Conservation (phyloP, 768 basidiomycete species). For the Phlebiopsis gigantea region DNA sequence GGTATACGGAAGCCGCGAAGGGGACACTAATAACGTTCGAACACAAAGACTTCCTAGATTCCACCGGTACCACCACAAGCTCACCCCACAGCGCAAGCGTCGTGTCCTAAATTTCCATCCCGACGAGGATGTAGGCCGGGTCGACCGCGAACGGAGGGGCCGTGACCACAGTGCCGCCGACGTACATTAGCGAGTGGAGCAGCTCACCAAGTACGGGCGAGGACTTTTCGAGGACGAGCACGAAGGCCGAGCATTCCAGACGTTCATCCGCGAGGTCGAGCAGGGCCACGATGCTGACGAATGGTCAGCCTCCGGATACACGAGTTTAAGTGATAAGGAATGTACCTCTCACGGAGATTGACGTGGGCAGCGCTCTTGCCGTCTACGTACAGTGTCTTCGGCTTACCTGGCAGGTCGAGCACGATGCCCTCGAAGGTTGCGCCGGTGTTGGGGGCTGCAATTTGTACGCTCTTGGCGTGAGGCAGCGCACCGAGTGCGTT, state of each 20-base stretch:
- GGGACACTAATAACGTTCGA: constrained; percentile 10
- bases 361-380: constrained; percentile 78
- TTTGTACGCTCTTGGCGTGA: constrained; percentile 70
- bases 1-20: constrained; percentile 4
- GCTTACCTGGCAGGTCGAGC: constrained; percentile 61
- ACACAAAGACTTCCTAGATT: constrained; percentile 9
- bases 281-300: constrained; percentile 70
- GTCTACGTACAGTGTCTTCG: constrained; percentile 80
- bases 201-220: constrained; percentile 65
- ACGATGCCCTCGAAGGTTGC: constrained; percentile 74
- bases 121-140: constrained; percentile 76
- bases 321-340: constrained; percentile 5
- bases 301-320: constrained; percentile 8
- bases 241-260: constrained; percentile 68
- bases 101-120: constrained; percentile 65
- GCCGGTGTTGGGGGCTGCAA: constrained; percentile 64
- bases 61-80: background rate
- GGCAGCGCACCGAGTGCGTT: constrained; percentile 63
- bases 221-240: constrained; percentile 75
- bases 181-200: constrained; percentile 89
- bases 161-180: constrained; percentile 81
- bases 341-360: constrained; percentile 77
- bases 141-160: constrained; percentile 74
- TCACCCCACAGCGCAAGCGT: background rate
- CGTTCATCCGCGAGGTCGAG: constrained; percentile 86